Percentiles rank a stretch among this genome's conserved stretches.
Conservation (phyloP, 2,329 filamentous ascomycete species). For the Clonostachys sp. region DNA sequence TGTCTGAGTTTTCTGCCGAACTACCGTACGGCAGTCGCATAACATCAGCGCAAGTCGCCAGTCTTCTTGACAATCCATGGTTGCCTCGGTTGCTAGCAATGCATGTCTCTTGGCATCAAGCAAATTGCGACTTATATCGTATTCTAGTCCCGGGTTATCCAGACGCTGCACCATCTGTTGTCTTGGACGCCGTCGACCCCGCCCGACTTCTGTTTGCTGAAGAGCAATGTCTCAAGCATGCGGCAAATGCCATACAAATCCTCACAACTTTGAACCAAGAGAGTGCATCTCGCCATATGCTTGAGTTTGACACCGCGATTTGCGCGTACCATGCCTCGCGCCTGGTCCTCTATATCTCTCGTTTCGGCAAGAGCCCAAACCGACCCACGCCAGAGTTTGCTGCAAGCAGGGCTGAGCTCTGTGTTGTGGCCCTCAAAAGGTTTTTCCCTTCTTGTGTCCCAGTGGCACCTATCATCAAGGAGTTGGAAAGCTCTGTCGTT, state of each 20-base stretch:
- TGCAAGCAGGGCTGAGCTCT: conserved; percentile 15
- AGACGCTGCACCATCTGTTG: conserved; percentile 25
- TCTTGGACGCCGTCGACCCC: conserved; percentile 15
- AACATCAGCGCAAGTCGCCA: too few species aligned
- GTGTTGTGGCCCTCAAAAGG: conserved; percentile 13
- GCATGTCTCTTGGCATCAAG: conserved; percentile 27
- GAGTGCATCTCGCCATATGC: conserved; percentile 15
- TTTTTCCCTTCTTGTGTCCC: conserved; percentile 16
- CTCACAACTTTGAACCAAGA: conserved; percentile 11
- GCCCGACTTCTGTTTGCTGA: conserved; percentile 23
- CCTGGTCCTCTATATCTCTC: conserved; percentile 12
- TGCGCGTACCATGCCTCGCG: conserved; percentile 2
- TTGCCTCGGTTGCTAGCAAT: conserved; percentile 7
- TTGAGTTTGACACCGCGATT: conserved; percentile 10
- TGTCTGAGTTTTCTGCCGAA: conserved; percentile 2
- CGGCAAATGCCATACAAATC: conserved; percentile 25
- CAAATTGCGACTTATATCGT: conserved; percentile 36
- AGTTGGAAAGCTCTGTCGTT: conserved; percentile 11
- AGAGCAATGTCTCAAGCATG: conserved; percentile 35
- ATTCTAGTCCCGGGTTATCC: conserved; percentile 33
- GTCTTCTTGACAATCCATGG: conserved; percentile 3
- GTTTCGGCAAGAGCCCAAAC: conserved; percentile 5
- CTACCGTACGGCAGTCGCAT: conserved; percentile 1
- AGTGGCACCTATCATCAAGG: conserved; percentile 16
- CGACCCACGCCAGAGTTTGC: conserved; percentile 13